Evolutionary conservation across 139 green algal genomes (phyloP).

Genomic region (Chlamydomonas incerta): DNA sequence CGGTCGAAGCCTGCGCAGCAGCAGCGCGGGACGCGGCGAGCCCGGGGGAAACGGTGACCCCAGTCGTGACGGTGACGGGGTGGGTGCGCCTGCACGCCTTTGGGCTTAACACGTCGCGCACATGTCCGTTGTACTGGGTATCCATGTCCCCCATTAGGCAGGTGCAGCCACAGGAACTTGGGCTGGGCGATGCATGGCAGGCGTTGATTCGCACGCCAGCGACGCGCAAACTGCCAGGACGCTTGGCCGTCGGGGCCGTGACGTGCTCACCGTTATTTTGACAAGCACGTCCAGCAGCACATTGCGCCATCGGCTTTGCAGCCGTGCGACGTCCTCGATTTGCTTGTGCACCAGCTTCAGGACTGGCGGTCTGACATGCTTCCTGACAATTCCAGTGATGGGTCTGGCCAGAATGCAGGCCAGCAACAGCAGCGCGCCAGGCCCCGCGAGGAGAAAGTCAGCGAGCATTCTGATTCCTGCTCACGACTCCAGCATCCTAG

Average conservation of each 20-base stretch:
- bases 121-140: too few species aligned
- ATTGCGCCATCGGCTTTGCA: background rate
- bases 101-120: too few species aligned
- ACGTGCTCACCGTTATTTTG: slow-evolving; percentile 10
- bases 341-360: background rate
- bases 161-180: background rate
- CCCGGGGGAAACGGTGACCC: too few species aligned
- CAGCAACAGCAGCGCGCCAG: background rate
- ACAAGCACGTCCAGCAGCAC: slow-evolving; percentile 2
- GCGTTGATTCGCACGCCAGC: background rate
- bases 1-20: slow-evolving; percentile 31
- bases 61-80: too few species aligned
- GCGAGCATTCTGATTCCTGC: too few species aligned
- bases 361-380: background rate
- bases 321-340: background rate
- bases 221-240: too few species aligned
- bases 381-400: background rate
- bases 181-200: background rate
- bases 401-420: background rate
- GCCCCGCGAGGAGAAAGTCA: background rate
- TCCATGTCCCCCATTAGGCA: background rate
- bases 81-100: too few species aligned
- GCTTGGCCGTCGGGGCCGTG: too few species aligned
- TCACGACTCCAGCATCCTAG: too few species aligned
- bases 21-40: too few species aligned